phyloP scores from a whole-genome alignment of 176 grass and related monocot species.

The Eleusine indica region DNA sequence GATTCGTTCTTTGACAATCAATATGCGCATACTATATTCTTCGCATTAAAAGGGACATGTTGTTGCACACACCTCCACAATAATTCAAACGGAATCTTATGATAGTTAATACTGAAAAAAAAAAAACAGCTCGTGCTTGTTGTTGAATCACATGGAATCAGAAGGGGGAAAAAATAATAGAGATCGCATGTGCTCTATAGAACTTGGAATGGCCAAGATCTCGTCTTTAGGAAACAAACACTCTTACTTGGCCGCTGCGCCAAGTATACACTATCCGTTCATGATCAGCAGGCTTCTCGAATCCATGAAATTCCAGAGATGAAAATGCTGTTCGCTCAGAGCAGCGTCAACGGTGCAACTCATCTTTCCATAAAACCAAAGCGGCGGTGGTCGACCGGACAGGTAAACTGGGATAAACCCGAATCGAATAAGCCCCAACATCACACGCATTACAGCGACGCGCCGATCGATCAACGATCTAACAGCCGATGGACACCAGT shows the following conservation, averaged over 20 bases:
- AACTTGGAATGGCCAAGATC: too few species aligned
- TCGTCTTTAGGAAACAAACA: too few species aligned
- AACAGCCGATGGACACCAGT: not conserved
- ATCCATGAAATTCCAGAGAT: not conserved
- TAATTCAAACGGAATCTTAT: not conserved
- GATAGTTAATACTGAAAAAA: not conserved
- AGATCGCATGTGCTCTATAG: too few species aligned
- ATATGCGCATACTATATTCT: too few species aligned
- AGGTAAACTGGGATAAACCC: not conserved
- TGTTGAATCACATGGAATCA: too few species aligned
- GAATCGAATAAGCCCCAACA: slow-evolving; percentile 25
- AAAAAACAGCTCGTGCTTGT: not conserved
- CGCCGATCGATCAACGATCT: not conserved
- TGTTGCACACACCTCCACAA: not conserved
- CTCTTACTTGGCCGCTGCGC: not conserved
- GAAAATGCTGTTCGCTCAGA: not conserved
- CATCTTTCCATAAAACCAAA: not conserved
- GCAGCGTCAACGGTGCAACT: not conserved
- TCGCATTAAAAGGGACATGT: not conserved
- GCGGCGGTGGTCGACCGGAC: not conserved
- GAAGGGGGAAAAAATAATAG: too few species aligned
- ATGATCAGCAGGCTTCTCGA: not conserved
- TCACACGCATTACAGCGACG: not conserved
- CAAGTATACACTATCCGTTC: not conserved
- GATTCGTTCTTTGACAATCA: not conserved